Percentiles rank a stretch among this genome's conserved stretches.
phyloP scores from a whole-genome alignment of 2,329 filamentous ascomycete species.

The Fusarium oligoseptatum region DNA sequence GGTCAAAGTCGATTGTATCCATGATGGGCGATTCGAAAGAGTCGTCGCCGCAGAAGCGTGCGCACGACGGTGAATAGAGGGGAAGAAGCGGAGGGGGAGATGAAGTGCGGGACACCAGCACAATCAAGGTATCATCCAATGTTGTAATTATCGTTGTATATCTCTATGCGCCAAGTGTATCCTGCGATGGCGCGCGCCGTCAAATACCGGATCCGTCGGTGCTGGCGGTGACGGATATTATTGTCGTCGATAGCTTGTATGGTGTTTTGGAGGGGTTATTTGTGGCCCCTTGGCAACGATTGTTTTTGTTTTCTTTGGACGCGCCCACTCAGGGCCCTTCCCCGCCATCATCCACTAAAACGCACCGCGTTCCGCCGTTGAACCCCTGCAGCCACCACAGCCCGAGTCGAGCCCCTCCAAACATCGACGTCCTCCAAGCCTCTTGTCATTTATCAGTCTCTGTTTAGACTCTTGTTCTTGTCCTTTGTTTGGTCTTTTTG shows the following conservation, averaged over 20 bases:
- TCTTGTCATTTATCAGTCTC: slow-evolving; percentile 6
- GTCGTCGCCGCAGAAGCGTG: slow-evolving; percentile 36
- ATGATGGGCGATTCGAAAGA: slow-evolving; percentile 58
- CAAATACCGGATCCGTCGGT: slow-evolving; percentile 33
- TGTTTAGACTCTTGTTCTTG: slow-evolving; percentile 4
- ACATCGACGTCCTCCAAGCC: slow-evolving; percentile 16
- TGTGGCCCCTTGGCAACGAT: slow-evolving; percentile 43
- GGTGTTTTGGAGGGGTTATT: slow-evolving; percentile 32
- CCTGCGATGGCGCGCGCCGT: slow-evolving; percentile 21
- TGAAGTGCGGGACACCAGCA: not conserved
- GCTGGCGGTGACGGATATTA: slow-evolving; percentile 31
- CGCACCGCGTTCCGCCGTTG: slow-evolving; percentile 34
- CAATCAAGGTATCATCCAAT: slow-evolving; percentile 35
- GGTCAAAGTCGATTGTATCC: slow-evolving; percentile 89
- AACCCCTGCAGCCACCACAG: slow-evolving; percentile 42
- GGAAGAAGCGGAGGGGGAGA: slow-evolving; percentile 22
- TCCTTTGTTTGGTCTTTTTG: slow-evolving; percentile 16
- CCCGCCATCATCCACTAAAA: slow-evolving; percentile 45
- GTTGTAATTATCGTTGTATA: slow-evolving; percentile 5
- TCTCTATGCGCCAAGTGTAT: slow-evolving; percentile 14
- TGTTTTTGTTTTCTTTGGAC: slow-evolving; percentile 53
- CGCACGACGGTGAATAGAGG: slow-evolving; percentile 23
- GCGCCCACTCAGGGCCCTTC: slow-evolving; percentile 41
- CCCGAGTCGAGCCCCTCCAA: slow-evolving; percentile 42
- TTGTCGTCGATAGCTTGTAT: slow-evolving; percentile 20